These are phyloP conservation scores for Cytospora paraplurivora DNA, from an alignment of 2,329 filamentous ascomycete species.

Conservation along the genomic window DNA sequence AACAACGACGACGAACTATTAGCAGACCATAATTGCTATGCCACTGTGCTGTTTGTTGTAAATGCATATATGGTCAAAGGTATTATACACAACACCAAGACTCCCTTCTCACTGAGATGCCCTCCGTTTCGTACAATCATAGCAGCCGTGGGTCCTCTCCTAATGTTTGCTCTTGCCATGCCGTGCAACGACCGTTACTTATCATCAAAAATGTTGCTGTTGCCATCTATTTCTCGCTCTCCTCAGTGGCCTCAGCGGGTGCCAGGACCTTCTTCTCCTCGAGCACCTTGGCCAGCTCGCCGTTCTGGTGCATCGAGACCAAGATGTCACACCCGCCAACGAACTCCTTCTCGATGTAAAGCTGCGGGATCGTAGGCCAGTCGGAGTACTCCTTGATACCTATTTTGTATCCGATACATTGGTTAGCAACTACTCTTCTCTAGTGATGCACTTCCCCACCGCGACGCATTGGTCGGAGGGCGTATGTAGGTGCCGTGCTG, in stretches of 20 bases:
- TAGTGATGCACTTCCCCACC: neutral
- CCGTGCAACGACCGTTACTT: neutral
- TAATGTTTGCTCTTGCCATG: neutral
- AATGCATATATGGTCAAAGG: constrained; percentile 7
- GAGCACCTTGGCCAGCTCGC: constrained; percentile 86
- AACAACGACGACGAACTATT: neutral
- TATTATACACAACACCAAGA: constrained; percentile 9
- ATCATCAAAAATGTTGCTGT: neutral
- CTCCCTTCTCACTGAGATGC: neutral
- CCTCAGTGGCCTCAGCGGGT: constrained; percentile 47
- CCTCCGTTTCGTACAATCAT: neutral
- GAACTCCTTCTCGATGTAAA: constrained; percentile 95
- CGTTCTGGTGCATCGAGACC: constrained; percentile 95
- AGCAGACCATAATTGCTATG: neutral
- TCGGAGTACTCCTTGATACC: constrained; percentile 99
- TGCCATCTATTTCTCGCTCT: constrained; percentile 40
- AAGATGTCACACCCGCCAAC: constrained; percentile 97
- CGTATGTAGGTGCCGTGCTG: neutral
- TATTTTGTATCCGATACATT: constrained; percentile 39
- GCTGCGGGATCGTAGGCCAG: constrained; percentile 97
- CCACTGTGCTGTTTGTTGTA: neutral
- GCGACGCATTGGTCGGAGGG: neutral
- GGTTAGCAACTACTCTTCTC: constrained; percentile 20
- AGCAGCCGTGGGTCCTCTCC: neutral
- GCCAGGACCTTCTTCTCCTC: constrained; percentile 90